Conservation (phyloP, 495 filamentous ascomycete species). For the Xylaria grammica region DNA sequence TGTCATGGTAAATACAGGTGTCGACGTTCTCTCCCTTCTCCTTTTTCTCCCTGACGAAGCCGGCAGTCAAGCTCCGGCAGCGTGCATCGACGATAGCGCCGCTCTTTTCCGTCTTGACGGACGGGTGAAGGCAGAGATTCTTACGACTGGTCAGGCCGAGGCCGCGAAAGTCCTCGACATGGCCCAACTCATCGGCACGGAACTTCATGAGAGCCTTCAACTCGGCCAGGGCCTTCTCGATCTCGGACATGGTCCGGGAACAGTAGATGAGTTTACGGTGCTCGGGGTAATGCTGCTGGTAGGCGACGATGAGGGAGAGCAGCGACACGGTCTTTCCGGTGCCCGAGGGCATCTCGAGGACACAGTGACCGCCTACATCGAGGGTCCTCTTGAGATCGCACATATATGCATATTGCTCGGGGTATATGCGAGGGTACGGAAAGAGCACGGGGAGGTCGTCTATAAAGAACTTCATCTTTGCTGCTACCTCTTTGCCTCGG, state of each 20-base stretch:
- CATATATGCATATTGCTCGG: conserved; percentile 80
- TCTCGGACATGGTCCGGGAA: conserved; percentile 94
- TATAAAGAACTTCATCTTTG: conserved; percentile 98
- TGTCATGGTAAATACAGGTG: conserved; percentile 95
- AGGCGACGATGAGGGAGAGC: conserved; percentile 93
- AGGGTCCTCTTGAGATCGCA: conserved; percentile 96
- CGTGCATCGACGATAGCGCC: conserved; percentile 91
- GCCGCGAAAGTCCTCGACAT: conserved; percentile 89
- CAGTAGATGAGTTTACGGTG: conserved; percentile 97
- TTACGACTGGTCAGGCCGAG: conserved; percentile 94
- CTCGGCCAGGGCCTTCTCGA: conserved; percentile 95
- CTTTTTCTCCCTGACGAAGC: conserved; percentile 97
- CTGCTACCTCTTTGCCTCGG: conserved; percentile 29
- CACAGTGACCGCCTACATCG: conserved; percentile 92
- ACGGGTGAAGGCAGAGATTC: conserved; percentile 95
- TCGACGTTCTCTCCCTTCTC: conserved; percentile 92
- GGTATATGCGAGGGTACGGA: conserved; percentile 96
- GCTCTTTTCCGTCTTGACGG: conserved; percentile 94
- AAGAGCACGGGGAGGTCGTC: conserved; percentile 95
- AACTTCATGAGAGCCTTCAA: conserved; percentile 94
- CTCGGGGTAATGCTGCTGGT: conserved; percentile 89
- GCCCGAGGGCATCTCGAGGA: conserved; percentile 99
- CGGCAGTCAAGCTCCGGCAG: conserved; percentile 93
- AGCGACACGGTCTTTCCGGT: conserved; percentile 98
- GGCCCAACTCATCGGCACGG: conserved; percentile 80